Percentiles rank a stretch among this genome's conserved stretches.
These are phyloP conservation scores for Chalaropsis thielavioides DNA, from an alignment of 2,329 filamentous ascomycete genomes.

Conservation along the genomic window DNA sequence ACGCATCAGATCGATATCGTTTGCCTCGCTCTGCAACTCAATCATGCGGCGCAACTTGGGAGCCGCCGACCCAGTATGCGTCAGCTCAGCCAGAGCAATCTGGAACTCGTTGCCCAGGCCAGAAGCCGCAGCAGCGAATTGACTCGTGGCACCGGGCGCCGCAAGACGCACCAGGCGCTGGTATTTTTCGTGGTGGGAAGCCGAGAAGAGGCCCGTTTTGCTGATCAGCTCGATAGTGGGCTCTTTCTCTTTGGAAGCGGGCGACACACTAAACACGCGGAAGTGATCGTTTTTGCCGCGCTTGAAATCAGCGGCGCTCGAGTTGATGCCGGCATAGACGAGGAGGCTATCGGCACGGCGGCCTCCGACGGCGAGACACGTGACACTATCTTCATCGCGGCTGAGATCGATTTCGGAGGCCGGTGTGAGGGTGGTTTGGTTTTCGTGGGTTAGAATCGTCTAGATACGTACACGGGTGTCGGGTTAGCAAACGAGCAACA, in stretches of 20 bases:
- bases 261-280: slow-evolving; percentile 51
- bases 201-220: slow-evolving; percentile 38
- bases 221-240: slow-evolving; percentile 32
- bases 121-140: slow-evolving; percentile 66
- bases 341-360: slow-evolving; percentile 36
- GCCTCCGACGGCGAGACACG: slow-evolving; percentile 59
- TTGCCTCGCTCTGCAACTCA: slow-evolving; percentile 40
- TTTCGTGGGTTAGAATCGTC: slow-evolving; percentile 58
- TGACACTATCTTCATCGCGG: slow-evolving; percentile 76
- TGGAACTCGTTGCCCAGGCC: slow-evolving; percentile 62
- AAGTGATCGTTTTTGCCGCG: slow-evolving; percentile 75
- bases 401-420: slow-evolving; percentile 63
- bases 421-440: slow-evolving; percentile 47
- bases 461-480: slow-evolving; percentile 24
- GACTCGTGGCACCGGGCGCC: slow-evolving; percentile 36
- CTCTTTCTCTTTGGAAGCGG: slow-evolving; percentile 21
- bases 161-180: slow-evolving; percentile 45
- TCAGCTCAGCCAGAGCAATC: slow-evolving; percentile 63
- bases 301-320: slow-evolving; percentile 54
- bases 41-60: slow-evolving; percentile 36
- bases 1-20: slow-evolving; percentile 52
- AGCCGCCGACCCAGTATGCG: slow-evolving; percentile 31
- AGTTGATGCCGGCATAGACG: slow-evolving; percentile 71
- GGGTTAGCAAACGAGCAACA: not conserved
- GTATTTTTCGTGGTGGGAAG: slow-evolving; percentile 38